Percentiles rank a stretch among this genome's conserved stretches.
Evolutionary conservation across 2,329 filamentous ascomycete species (phyloP).

Genomic region (Botryotinia calthae): DNA sequence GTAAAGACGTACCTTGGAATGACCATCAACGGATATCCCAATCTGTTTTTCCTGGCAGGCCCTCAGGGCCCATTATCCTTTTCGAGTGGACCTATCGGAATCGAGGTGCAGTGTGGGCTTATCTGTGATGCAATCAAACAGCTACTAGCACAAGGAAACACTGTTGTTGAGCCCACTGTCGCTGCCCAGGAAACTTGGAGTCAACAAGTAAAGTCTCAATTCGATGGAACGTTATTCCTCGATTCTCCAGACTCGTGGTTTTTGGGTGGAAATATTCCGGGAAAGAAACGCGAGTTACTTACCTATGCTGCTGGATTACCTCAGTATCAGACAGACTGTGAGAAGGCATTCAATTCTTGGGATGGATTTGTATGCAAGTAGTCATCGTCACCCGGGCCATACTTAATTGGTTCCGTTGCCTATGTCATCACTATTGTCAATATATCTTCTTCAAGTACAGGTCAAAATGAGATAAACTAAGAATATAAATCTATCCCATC

Average conservation of each 20-base stretch:
- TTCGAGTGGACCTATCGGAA: neutral
- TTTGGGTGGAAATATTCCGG: neutral
- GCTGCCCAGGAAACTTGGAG: neutral
- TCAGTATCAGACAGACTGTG: neutral
- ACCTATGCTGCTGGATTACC: neutral
- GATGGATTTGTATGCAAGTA: neutral
- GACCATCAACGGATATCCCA: neutral
- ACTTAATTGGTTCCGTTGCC: neutral
- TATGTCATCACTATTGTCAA: neutral
- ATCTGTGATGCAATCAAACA: neutral
- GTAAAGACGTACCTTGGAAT: neutral
- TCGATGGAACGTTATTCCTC: neutral
- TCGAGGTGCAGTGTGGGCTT: neutral
- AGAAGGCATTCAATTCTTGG: neutral
- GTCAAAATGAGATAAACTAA: neutral
- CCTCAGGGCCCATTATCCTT: neutral
- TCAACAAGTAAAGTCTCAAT: neutral
- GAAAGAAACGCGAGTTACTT: neutral
- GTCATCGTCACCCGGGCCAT: neutral
- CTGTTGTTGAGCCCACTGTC: neutral
- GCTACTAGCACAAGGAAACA: neutral
- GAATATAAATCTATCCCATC: neutral
- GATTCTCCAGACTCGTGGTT: neutral
- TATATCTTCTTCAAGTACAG: neutral
- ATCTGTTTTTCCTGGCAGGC: neutral